Evolutionary conservation across 2,329 filamentous ascomycete genomes (phyloP).

Genomic region (Metarhizium humberi): DNA sequence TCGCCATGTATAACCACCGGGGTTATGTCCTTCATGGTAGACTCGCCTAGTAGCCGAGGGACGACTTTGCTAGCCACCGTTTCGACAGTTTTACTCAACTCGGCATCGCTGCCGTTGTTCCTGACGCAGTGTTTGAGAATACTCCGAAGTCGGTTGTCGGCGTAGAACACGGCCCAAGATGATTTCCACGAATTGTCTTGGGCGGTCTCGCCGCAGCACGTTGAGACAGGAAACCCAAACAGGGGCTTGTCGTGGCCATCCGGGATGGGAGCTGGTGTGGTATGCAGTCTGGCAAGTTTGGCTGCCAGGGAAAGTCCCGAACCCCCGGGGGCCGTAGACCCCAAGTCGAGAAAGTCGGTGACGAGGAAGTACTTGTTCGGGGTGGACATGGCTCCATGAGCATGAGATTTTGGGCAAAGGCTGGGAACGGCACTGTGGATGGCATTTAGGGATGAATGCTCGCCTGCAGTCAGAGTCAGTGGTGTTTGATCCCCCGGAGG

Average conservation of each 20-base stretch:
- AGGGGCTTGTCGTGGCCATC: constrained; percentile 46
- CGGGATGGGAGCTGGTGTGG: constrained; percentile 59
- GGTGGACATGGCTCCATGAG: constrained; percentile 52
- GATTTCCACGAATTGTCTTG: constrained; percentile 68
- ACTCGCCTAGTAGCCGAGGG: constrained; percentile 63
- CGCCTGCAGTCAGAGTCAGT: constrained; percentile 39
- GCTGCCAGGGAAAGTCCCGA: constrained; percentile 54
- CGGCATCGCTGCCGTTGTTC: constrained; percentile 55
- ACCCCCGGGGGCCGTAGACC: constrained; percentile 28
- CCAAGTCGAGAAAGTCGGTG: constrained; percentile 73
- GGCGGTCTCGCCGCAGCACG: constrained; percentile 76
- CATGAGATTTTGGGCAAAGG: constrained; percentile 68
- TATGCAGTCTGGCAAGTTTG: constrained; percentile 73
- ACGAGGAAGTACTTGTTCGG: constrained; percentile 49
- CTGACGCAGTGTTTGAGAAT: constrained; percentile 50
- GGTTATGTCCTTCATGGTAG: constrained; percentile 50
- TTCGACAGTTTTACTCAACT: constrained; percentile 56
- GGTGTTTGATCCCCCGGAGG: neutral
- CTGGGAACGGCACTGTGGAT: constrained; percentile 63
- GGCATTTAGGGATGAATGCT: constrained; percentile 75
- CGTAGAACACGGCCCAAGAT: constrained; percentile 82
- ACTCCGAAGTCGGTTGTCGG: constrained; percentile 59
- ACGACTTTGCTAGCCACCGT: constrained; percentile 56
- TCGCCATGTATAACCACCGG: constrained; percentile 86
- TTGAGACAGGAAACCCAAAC: constrained; percentile 79